phyloP scores from a whole-genome alignment of 768 basidiomycete species.

The Amyloporia xantha region DNA sequence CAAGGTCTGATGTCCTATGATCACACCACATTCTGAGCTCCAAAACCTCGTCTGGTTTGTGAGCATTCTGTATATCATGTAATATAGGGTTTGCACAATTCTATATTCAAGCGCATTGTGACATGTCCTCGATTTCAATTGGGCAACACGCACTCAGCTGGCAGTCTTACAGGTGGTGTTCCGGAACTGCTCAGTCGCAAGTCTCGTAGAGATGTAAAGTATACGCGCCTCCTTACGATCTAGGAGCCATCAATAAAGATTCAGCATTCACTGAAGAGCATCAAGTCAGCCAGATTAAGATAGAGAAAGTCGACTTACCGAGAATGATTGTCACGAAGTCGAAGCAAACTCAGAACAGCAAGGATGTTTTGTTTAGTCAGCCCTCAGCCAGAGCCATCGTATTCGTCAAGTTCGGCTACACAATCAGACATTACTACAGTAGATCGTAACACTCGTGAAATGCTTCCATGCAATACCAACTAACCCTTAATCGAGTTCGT shows the following conservation, averaged over 20 bases:
- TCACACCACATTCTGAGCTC: too few relatives aligned
- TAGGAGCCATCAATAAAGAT: neutral
- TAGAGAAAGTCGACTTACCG: neutral
- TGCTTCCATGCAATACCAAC: neutral
- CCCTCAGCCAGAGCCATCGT: conserved; percentile 1
- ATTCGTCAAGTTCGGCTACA: neutral
- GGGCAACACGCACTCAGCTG: too few relatives aligned
- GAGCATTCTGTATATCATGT: neutral
- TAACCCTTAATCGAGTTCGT: neutral
- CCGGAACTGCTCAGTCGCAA: too few relatives aligned
- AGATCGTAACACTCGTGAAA: neutral
- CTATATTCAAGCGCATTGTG: neutral
- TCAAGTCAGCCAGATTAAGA: too few relatives aligned
- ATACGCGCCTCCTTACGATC: neutral
- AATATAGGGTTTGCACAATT: neutral
- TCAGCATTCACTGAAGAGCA: neutral
- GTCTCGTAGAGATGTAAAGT: neutral
- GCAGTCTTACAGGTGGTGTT: too few relatives aligned
- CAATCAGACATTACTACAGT: neutral
- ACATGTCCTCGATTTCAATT: neutral
- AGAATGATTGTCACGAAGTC: neutral
- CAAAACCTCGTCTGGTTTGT: neutral
- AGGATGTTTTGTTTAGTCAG: too few relatives aligned
- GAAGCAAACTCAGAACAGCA: too few relatives aligned
- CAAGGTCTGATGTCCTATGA: too few relatives aligned